Percentiles rank a stretch among this genome's conserved stretches.
phyloP scores from a whole-genome alignment of 371 early-diverging fungal species.

The Lichtheimia corymbifera region DNA sequence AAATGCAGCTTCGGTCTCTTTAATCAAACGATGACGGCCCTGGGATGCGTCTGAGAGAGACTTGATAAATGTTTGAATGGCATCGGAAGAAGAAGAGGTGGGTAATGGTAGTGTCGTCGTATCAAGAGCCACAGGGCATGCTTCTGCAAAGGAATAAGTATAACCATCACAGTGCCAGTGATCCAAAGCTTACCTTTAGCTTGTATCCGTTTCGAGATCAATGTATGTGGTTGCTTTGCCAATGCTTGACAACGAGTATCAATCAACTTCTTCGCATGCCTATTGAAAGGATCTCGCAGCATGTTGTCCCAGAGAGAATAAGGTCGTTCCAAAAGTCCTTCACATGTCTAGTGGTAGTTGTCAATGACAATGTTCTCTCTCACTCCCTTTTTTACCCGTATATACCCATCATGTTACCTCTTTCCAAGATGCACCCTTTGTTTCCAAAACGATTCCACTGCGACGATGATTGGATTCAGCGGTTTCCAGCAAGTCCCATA shows the following conservation, averaged over 20 bases:
- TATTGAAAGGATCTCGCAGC: slow-evolving; percentile 38
- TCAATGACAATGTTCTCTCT: neutral
- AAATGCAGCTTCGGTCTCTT: slow-evolving; percentile 22
- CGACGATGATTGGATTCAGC: slow-evolving; percentile 25
- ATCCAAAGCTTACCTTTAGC: neutral
- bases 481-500: slow-evolving; percentile 37
- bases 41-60: slow-evolving; percentile 26
- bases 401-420: slow-evolving; percentile 11
- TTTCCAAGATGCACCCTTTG: slow-evolving; percentile 9
- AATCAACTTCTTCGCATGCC: slow-evolving; percentile 36
- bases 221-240: slow-evolving; percentile 32
- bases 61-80: slow-evolving; percentile 27
- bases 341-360: slow-evolving; percentile 13
- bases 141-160: slow-evolving; percentile 9
- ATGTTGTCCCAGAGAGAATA: slow-evolving; percentile 47
- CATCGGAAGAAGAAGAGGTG: slow-evolving; percentile 22
- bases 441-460: slow-evolving; percentile 20
- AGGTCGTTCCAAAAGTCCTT: slow-evolving; percentile 17
- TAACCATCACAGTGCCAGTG: neutral
- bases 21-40: slow-evolving; percentile 23
- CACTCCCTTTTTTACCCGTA: neutral
- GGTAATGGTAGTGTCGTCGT: slow-evolving; percentile 23
- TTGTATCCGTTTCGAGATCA: slow-evolving; percentile 31
- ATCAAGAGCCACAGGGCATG: slow-evolving; percentile 15
- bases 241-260: slow-evolving; percentile 27